Percentiles rank a stretch among this genome's conserved stretches.
Conservation (phyloP, 441 rosid species). For the Pelargonium citronellum region DNA sequence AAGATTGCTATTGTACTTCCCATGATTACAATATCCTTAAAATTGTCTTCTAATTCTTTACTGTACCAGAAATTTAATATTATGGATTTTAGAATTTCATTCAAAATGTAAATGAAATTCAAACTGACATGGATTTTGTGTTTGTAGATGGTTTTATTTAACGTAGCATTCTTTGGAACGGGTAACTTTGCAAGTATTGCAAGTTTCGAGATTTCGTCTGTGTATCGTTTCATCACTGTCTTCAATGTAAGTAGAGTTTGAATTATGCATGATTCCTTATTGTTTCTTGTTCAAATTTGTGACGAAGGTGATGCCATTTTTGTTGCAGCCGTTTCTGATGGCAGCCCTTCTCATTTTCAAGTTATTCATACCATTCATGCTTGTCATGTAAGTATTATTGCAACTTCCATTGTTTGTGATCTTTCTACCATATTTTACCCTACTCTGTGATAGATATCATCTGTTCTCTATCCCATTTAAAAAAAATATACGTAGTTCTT, state of each 20-base stretch:
- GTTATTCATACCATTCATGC: slow-evolving; percentile 93
- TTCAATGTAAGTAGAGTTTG: slow-evolving; percentile 68
- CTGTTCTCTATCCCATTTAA: neutral
- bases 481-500: neutral
- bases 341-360: slow-evolving; percentile 88
- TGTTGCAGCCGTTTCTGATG: slow-evolving; percentile 89
- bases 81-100: slow-evolving; percentile 5
- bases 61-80: neutral
- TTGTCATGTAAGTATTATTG: slow-evolving; percentile 73
- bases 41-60: neutral
- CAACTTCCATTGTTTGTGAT: neutral
- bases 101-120: slow-evolving; percentile 8
- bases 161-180: slow-evolving; percentile 93
- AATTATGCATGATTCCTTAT: slow-evolving; percentile 6
- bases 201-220: slow-evolving; percentile 96
- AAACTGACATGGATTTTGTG: slow-evolving; percentile 20
- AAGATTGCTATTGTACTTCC: neutral
- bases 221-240: slow-evolving; percentile 84
- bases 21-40: neutral
- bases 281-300: slow-evolving; percentile 15
- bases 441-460: neutral
- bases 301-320: slow-evolving; percentile 20
- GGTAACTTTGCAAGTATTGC: slow-evolving; percentile 98
- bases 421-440: neutral
- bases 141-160: slow-evolving; percentile 77